Percentiles rank a stretch among this genome's conserved stretches.
Evolutionary conservation across 257 asterid species (phyloP).

Genomic region (Nicotiana knightiana): DNA sequence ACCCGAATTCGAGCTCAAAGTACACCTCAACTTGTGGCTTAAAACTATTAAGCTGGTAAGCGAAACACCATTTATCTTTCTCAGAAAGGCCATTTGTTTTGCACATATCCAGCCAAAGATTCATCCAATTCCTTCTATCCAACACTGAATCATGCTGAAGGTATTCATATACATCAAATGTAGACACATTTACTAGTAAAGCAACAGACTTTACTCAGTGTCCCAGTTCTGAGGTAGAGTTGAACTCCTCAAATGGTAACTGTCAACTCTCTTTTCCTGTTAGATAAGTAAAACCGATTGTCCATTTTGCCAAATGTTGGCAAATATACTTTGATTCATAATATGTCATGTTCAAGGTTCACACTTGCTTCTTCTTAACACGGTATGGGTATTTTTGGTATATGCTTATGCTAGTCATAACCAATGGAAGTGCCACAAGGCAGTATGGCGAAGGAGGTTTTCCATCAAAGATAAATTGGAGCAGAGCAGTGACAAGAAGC

Average conservation of each 20-base stretch:
- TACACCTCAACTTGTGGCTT: not conserved
- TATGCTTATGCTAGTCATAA: constrained; percentile 62
- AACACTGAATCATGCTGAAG: not conserved
- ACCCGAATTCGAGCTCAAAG: not conserved
- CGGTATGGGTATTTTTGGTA: constrained; percentile 89
- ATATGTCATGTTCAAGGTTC: constrained; percentile 14
- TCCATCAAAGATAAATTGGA: constrained; percentile 78
- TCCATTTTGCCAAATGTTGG: not conserved
- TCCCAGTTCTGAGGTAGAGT: not conserved
- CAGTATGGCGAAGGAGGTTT: constrained; percentile 80
- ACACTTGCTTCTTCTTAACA: constrained; percentile 53
- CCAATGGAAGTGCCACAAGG: constrained; percentile 83
- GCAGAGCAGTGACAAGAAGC: constrained; percentile 81
- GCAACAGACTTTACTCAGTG: not conserved
- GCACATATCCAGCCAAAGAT: not conserved
- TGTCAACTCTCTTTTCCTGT: not conserved
- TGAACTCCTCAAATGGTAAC: not conserved
- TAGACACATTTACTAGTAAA: not conserved
- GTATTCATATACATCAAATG: not conserved
- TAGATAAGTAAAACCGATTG: not conserved
- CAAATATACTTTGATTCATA: not conserved
- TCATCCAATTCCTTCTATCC: not conserved
- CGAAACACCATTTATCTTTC: not conserved
- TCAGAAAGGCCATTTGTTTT: not conserved
- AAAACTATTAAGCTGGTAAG: not conserved